Evolutionary conservation across 176 grass and related monocot species (phyloP).

Genomic region (Dendrocalamus sinicus): DNA sequence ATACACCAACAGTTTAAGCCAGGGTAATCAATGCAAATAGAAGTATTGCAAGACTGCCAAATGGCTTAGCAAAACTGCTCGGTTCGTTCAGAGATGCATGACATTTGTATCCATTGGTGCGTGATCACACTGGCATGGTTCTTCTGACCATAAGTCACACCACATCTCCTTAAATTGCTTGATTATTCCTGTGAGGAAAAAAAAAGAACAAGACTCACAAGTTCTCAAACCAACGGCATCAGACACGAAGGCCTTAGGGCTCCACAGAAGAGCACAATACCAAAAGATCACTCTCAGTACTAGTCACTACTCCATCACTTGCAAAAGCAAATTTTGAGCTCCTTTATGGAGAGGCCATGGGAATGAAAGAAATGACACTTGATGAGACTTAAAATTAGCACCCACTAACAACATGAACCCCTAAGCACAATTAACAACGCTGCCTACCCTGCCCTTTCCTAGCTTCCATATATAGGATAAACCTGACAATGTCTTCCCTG

Average conservation of each 20-base stretch:
- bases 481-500: slow-evolving; percentile 23
- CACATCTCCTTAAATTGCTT: not conserved
- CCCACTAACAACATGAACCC: slow-evolving; percentile 43
- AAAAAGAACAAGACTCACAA: slow-evolving; percentile 12
- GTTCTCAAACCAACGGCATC: slow-evolving; percentile 15
- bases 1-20: not conserved
- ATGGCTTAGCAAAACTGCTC: not conserved
- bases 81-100: not conserved
- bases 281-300: slow-evolving; percentile 25
- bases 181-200: not conserved
- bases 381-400: slow-evolving; percentile 27
- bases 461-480: slow-evolving; percentile 44
- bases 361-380: slow-evolving; percentile 45
- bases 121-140: not conserved
- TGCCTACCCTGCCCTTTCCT: slow-evolving; percentile 27
- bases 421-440: not conserved
- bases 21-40: not conserved
- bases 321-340: slow-evolving; percentile 57
- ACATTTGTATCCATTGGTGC: not conserved
- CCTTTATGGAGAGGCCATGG: slow-evolving; percentile 39
- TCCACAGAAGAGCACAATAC: slow-evolving; percentile 39
- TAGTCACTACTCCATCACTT: slow-evolving; percentile 5
- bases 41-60: not conserved
- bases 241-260: slow-evolving; percentile 31
- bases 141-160: not conserved